Percentiles rank a stretch among this genome's conserved stretches.
Evolutionary conservation across 1,284 basidiomycete species (phyloP).

Genomic region (Apiotrichum laibachii): DNA sequence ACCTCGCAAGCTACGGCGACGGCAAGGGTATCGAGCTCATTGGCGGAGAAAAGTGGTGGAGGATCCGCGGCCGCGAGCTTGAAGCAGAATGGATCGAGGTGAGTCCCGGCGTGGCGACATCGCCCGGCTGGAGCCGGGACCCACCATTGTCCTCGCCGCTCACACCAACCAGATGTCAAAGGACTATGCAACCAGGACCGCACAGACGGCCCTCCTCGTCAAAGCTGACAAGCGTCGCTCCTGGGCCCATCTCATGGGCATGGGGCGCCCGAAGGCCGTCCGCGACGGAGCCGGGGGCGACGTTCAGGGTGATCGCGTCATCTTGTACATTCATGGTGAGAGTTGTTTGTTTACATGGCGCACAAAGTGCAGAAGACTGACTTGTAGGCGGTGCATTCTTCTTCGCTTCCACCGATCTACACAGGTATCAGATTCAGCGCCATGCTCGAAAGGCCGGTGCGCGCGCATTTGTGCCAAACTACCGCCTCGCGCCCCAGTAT

Average conservation of each 20-base stretch:
- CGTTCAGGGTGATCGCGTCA: constrained; percentile 45
- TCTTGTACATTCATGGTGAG: constrained; percentile 50
- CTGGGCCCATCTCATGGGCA: background rate
- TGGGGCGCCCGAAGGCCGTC: constrained; percentile 19
- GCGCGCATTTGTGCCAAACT: constrained; percentile 73
- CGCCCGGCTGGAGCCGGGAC: no score
- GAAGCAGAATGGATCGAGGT: constrained; percentile 83
- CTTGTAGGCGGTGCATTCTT: constrained; percentile 50
- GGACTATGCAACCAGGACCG: constrained; percentile 41
- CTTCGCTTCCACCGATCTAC: constrained; percentile 42
- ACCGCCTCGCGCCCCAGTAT: constrained; percentile 85
- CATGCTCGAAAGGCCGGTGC: constrained; percentile 85
- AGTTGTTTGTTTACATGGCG: background rate
- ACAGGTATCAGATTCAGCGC: constrained; percentile 76
- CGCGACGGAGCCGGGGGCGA: constrained; percentile 40
- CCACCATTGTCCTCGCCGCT: background rate
- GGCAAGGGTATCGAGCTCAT: constrained; percentile 52
- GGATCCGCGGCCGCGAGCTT: constrained; percentile 69
- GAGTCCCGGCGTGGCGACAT: constrained; percentile 9
- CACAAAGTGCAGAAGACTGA: background rate
- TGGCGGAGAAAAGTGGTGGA: constrained; percentile 94
- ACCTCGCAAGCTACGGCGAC: constrained; percentile 41
- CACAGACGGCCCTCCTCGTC: background rate
- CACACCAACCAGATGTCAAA: constrained; percentile 49
- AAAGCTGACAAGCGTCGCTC: background rate